Conservation (phyloP, 108 stramenopile species). For the Cylindrotheca fusiformis region DNA sequence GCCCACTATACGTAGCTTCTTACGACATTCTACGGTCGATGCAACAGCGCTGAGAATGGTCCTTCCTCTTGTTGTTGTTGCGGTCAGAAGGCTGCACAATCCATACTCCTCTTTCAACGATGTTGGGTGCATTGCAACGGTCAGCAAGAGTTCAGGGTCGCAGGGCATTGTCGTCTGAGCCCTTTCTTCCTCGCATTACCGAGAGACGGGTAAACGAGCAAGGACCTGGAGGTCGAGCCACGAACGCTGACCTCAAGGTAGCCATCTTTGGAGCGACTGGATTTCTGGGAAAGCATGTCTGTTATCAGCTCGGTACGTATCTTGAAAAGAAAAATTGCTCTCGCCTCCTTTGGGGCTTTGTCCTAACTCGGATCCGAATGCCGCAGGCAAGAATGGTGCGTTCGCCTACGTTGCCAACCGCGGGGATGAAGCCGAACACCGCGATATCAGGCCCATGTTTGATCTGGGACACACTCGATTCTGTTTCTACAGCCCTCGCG, state of each 20-base stretch:
- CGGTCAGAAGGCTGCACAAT: too few relatives aligned
- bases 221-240: conserved; percentile 69
- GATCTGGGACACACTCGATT: conserved; percentile 89
- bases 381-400: conserved; percentile 68
- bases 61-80: too few relatives aligned
- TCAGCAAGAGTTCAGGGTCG: conserved; percentile 10
- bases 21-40: too few relatives aligned
- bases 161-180: conserved; percentile 17
- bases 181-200: conserved; percentile 36
- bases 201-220: conserved; percentile 58
- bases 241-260: conserved; percentile 75
- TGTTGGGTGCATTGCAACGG: conserved; percentile 21
- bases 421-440: conserved; percentile 89
- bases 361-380: background rate
- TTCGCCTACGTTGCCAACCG: conserved; percentile 87
- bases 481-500: conserved; percentile 81
- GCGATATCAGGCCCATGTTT: conserved; percentile 89
- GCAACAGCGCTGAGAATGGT: too few relatives aligned
- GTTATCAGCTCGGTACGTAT: conserved; percentile 64
- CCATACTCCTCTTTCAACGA: too few relatives aligned
- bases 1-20: too few relatives aligned
- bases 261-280: conserved; percentile 93
- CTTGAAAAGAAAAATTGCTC: background rate
- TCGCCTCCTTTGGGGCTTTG: background rate
- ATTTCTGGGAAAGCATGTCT: conserved; percentile 91